Base-by-base conservation (phyloP, 306 rosid genomes). In the Cicer chorassanicum region DNA sequence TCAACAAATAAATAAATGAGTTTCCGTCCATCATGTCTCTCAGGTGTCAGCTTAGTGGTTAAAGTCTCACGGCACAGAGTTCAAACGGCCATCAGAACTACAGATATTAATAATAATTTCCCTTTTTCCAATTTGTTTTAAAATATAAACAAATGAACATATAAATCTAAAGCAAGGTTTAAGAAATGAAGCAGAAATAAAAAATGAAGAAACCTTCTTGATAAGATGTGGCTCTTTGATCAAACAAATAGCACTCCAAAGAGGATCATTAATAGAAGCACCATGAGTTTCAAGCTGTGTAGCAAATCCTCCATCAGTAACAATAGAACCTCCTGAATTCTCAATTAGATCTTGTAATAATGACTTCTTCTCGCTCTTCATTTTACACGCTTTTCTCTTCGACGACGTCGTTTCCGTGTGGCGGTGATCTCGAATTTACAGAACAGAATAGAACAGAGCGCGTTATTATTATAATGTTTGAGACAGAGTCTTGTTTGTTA, bases 181-280 rank as follows among this genome's bases (percentile, higher is more conserved):
- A 46, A 0, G 16, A 55, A 4, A 42, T 2, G 11, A 44, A 60
- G 8, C 51, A 73, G 18, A 11, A 14, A 50, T 42, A 6, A 2
- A 29, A 11, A 9, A n/a, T 1, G 1, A 41, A 11, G 36, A 36
- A 55, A 19, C 98, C 92, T 82, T 46, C 42, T 89, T 84, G 74
- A 93, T 87, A 62, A 93, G 89, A 38, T 86, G 77, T 14, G 96
- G 88, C 64, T 85, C 75, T 72, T 86, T 84, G 82, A 91, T 85
- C 79, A 93, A 89, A 82, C 81, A 89, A 65, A 91, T 75, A 36
- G 97, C 93, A 68, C 98, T 93, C 98, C 98, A 91, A 36, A 93
- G 93, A 72, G 96, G 82, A 74, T 91, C 98, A 70, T 88, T 85
- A 56, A 91, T 80, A 71, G 84, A 74, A 49, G 97, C 92, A 39